phyloP scores from a whole-genome alignment of 805 yeast species.

The Helenozyma baotianmanensis region DNA sequence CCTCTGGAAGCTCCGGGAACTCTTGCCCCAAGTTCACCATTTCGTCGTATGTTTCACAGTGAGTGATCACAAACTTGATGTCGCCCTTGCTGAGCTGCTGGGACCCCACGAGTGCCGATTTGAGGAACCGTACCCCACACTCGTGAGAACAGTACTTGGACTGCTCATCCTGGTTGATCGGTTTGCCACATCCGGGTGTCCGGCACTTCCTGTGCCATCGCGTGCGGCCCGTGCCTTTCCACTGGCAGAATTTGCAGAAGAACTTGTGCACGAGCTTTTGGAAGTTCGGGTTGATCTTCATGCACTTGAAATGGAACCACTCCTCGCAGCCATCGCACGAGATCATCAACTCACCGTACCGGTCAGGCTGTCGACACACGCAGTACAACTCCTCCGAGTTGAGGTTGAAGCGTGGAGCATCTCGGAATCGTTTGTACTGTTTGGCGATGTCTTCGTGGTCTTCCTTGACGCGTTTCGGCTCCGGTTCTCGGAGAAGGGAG shows the following conservation, averaged over 20 bases:
- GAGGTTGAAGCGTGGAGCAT: conserved; percentile 38
- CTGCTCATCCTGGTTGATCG: conserved; percentile 37
- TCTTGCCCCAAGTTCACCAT: conserved; percentile 24
- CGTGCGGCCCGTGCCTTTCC: conserved; percentile 47
- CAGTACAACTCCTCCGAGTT: conserved; percentile 69
- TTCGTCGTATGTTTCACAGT: conserved; percentile 18
- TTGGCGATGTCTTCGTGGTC: conserved; percentile 28
- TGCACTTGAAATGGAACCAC: conserved; percentile 86
- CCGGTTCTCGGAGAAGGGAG: conserved; percentile 3
- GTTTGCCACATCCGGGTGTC: conserved; percentile 49
- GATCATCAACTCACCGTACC: conserved; percentile 78
- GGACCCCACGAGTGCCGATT: conserved; percentile 18
- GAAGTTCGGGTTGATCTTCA: conserved; percentile 50
- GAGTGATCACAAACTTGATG: conserved; percentile 22
- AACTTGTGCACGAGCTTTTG: conserved; percentile 57
- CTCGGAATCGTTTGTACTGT: conserved; percentile 33
- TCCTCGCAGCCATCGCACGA: conserved; percentile 94
- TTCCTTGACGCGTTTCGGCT: conserved; percentile 13
- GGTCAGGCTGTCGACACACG: conserved; percentile 72
- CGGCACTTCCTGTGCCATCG: conserved; percentile 78
- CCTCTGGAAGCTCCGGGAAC: conserved; percentile 42
- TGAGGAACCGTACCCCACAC: conserved; percentile 56
- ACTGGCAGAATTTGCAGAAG: conserved; percentile 70
- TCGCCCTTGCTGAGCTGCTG: conserved; percentile 15
- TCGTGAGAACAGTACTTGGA: conserved; percentile 73